phyloP scores from a whole-genome alignment of 495 filamentous ascomycete genomes.

The Daldinia bambusicola region DNA sequence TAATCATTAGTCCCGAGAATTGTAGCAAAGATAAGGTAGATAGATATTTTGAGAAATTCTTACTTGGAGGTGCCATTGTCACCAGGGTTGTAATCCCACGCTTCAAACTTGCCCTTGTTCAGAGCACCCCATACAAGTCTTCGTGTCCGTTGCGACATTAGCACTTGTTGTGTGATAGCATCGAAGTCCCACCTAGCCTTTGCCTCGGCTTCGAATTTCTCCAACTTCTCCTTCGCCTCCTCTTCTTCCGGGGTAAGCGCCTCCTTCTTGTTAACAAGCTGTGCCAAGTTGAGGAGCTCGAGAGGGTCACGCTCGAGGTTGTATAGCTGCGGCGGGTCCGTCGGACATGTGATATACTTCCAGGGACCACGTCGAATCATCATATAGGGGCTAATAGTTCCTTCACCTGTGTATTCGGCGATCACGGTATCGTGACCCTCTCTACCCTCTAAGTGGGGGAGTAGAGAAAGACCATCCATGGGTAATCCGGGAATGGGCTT shows the following conservation, averaged over 20 bases:
- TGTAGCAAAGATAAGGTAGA: neutral
- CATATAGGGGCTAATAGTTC: conserved; percentile 84
- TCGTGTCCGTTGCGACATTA: conserved; percentile 76
- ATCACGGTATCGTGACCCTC: conserved; percentile 77
- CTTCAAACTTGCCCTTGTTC: conserved; percentile 70
- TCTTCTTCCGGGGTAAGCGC: conserved; percentile 51
- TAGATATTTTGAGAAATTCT: neutral
- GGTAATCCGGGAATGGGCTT: conserved; percentile 70
- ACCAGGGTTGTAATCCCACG: conserved; percentile 82
- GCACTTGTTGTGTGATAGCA: conserved; percentile 72
- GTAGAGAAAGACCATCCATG: conserved; percentile 78
- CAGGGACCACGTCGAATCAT: conserved; percentile 86
- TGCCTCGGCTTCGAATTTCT: conserved; percentile 73
- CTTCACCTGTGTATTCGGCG: conserved; percentile 90
- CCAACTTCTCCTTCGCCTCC: conserved; percentile 60
- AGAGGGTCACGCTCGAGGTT: conserved; percentile 77
- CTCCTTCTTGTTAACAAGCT: conserved; percentile 49
- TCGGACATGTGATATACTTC: conserved; percentile 85
- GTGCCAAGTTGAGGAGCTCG: conserved; percentile 76
- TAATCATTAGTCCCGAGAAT: conserved; percentile 12
- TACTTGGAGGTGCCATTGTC: conserved; percentile 79
- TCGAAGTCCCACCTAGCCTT: conserved; percentile 77
- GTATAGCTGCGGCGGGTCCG: conserved; percentile 82
- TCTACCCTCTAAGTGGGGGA: conserved; percentile 73
- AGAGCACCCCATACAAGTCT: conserved; percentile 79